Evolutionary conservation across 2,329 filamentous ascomycete genomes (phyloP).

Genomic region (Xylariaceae sp.): DNA sequence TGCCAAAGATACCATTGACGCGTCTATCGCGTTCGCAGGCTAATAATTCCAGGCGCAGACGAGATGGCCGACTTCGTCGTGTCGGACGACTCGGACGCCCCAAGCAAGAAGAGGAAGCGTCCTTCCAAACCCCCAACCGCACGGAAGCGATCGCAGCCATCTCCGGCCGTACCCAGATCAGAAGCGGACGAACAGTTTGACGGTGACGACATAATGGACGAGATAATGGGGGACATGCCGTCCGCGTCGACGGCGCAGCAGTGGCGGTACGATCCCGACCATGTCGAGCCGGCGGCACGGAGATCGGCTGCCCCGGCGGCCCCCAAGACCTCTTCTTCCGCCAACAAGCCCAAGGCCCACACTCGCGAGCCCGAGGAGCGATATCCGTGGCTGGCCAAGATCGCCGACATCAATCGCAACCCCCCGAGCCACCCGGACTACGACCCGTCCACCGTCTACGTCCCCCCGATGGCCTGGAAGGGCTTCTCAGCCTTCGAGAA

Average conservation of each 20-base stretch:
- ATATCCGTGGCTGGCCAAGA: slow-evolving; percentile 87
- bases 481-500: slow-evolving; percentile 94
- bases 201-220: slow-evolving; percentile 57
- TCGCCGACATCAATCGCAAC: slow-evolving; percentile 82
- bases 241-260: slow-evolving; percentile 75
- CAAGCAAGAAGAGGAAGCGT: slow-evolving; percentile 77
- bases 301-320: slow-evolving; percentile 27
- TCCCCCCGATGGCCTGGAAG: slow-evolving; percentile 77
- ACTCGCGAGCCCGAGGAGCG: slow-evolving; percentile 81
- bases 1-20: not conserved
- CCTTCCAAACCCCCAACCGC: slow-evolving; percentile 52
- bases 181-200: slow-evolving; percentile 41
- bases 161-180: slow-evolving; percentile 45
- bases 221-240: slow-evolving; percentile 58
- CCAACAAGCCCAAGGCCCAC: slow-evolving; percentile 69
- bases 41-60: slow-evolving; percentile 41
- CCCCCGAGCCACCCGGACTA: slow-evolving; percentile 81
- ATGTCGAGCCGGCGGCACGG: slow-evolving; percentile 39
- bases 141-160: slow-evolving; percentile 65
- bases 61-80: slow-evolving; percentile 89
- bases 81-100: slow-evolving; percentile 80
- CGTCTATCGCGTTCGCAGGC: not conserved
- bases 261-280: slow-evolving; percentile 70
- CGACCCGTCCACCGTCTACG: slow-evolving; percentile 86
- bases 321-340: slow-evolving; percentile 36